These are phyloP conservation scores for Melaleuca quinquenervia DNA, from an alignment of 345 rosid species.

Conservation along the genomic window DNA sequence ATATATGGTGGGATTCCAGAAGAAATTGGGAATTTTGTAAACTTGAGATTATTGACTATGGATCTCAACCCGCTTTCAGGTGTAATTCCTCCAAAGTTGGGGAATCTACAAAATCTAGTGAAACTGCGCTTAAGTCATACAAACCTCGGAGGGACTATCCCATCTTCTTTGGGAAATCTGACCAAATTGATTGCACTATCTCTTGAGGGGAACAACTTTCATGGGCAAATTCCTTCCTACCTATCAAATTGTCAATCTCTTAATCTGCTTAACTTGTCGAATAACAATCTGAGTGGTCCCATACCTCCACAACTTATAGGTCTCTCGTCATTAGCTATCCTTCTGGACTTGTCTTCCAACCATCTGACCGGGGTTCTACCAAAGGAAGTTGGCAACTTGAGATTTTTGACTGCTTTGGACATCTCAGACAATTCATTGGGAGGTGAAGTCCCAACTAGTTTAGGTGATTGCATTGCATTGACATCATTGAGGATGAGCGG, in stretches of 20 bases:
- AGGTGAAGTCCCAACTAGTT: neutral
- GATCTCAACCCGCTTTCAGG: accelerated
- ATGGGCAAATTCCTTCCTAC: neutral
- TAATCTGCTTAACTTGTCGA: neutral
- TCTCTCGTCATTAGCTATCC: neutral
- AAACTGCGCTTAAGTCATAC: accelerated
- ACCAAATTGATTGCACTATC: neutral
- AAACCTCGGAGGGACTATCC: neutral
- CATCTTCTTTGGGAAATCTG: neutral
- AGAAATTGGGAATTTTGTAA: neutral
- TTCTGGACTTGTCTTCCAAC: neutral
- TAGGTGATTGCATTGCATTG: neutral
- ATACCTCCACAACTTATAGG: neutral
- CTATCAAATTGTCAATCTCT: neutral
- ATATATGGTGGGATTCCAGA: accelerated
- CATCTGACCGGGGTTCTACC: neutral
- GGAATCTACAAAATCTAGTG: accelerated
- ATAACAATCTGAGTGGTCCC: neutral
- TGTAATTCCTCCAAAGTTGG: neutral
- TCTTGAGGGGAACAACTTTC: neutral
- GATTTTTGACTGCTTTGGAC: neutral
- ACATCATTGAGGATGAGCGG: neutral
- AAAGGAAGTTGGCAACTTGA: neutral
- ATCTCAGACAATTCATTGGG: neutral
- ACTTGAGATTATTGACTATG: accelerated